These are phyloP conservation scores for Trametes meyenii DNA, from an alignment of 768 basidiomycete genomes.

Conservation along the genomic window DNA sequence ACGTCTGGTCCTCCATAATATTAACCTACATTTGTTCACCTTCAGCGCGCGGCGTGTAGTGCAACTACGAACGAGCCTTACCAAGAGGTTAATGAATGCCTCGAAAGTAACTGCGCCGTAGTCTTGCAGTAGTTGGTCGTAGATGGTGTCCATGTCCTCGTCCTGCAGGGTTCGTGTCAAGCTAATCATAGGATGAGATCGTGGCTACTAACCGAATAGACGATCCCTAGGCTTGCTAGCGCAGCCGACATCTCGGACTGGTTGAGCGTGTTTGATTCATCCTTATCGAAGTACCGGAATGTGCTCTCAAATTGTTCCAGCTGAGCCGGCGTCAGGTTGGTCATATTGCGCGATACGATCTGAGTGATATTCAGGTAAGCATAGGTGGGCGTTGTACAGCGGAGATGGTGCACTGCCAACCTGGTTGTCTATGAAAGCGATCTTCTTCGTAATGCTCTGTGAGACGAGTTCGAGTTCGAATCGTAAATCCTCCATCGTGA, in stretches of 20 bases:
- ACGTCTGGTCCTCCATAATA: slow-evolving; percentile 94
- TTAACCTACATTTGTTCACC: slow-evolving; percentile 63
- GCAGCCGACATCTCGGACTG: slow-evolving; percentile 91
- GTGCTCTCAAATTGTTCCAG: slow-evolving; percentile 96
- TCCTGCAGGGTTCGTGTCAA: slow-evolving; percentile 49
- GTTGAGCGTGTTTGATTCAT: slow-evolving; percentile 86
- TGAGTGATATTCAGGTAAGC: slow-evolving; percentile 34
- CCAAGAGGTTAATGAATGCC: slow-evolving; percentile 92
- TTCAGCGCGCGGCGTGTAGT: not conserved
- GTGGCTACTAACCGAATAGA: slow-evolving; percentile 67
- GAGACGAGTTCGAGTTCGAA: slow-evolving; percentile 87
- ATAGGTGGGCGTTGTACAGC: not conserved
- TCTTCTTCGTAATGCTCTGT: slow-evolving; percentile 83
- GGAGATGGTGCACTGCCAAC: slow-evolving; percentile 40
- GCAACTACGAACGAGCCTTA: slow-evolving; percentile 37
- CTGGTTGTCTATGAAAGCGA: slow-evolving; percentile 97
- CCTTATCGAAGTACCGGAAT: slow-evolving; percentile 96
- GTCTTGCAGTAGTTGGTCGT: slow-evolving; percentile 73
- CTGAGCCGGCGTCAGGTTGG: slow-evolving; percentile 93
- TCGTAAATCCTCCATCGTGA: slow-evolving; percentile 84
- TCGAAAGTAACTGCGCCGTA: slow-evolving; percentile 92
- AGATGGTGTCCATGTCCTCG: slow-evolving; percentile 85
- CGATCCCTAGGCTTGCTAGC: slow-evolving; percentile 90
- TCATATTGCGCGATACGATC: slow-evolving; percentile 93
- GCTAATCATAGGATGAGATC: not conserved